Evolutionary conservation across 106 monocot species (phyloP), one percentile per base, ranked within the genome.

Genomic region (Allium cepa): DNA sequence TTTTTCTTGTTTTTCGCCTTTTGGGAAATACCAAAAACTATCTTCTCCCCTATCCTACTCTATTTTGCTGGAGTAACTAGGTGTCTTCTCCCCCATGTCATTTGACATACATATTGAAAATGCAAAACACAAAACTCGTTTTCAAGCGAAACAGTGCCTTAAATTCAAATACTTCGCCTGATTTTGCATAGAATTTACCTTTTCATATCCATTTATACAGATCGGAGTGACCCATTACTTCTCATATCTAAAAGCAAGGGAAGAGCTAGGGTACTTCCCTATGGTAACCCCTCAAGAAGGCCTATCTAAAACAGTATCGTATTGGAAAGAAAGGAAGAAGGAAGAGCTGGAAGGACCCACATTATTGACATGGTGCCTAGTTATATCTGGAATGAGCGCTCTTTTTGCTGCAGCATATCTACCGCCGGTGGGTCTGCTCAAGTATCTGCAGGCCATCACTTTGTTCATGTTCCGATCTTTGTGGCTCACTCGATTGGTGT

Each of bases 171-270:
- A 5, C 36, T 1, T 36, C 3, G 36, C 36, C 36, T 36, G 36
- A 36, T 36, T 36, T 36, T 36, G 3, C 36, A 36, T 4, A 36
- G 36, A 36, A 36, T 36, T 5, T 36, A 36, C 36, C 36, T 11
- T 28, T 26, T 28, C 45, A 3, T 36, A 49, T 16, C 8, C 14
- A 48, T 64, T 47, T 45, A 51, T 49, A 50, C 93, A 99, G 99
- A 78, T 99, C 49, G 93, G 99, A 51, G 87, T 93, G 27, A 99
- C 99, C 9, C 92, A 99, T 55, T 89, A 99, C 79, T 99, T 99
- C 76, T 99, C 93, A 22, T 78, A 72, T 47, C 53, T 90, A 56
- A 99, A 93, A 78, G 93, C 99, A 50, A 90, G 72, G 68, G 66
- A 85, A 9, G 93, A 99, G 75, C 93, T 99, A 2, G 99, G 93